Percentiles rank a stretch among this genome's conserved stretches.
These are phyloP conservation scores for Gynandropsis gynandra DNA, from an alignment of 345 rosid species.

Conservation along the genomic window DNA sequence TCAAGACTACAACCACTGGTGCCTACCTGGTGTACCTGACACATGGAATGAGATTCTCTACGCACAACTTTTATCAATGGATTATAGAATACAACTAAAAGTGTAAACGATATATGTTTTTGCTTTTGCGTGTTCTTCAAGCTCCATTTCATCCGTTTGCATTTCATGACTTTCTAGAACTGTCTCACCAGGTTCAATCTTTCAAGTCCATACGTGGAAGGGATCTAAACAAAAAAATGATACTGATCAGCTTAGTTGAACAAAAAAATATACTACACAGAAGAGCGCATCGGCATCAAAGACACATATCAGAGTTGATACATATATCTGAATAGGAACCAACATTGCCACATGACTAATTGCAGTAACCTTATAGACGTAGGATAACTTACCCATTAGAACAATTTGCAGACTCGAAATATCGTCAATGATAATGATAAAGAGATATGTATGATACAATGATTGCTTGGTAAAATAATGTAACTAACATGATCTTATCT, in stretches of 20 bases:
- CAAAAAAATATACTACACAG: slow-evolving; percentile 6
- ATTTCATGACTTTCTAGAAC: slow-evolving; percentile 78
- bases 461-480: background rate
- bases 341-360: slow-evolving; percentile 94
- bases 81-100: slow-evolving; percentile 26
- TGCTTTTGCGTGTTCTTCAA: slow-evolving; percentile 41
- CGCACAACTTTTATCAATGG: slow-evolving; percentile 51
- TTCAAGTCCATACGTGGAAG: slow-evolving; percentile 88
- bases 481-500: too few relatives aligned
- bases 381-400: slow-evolving; percentile 5
- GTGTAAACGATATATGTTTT: slow-evolving; percentile 30
- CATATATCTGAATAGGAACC: slow-evolving; percentile 93
- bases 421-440: slow-evolving; percentile 8
- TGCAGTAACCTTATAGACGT: slow-evolving; percentile 70
- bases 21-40: slow-evolving; percentile 83
- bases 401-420: slow-evolving; percentile 4
- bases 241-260: slow-evolving; percentile 1
- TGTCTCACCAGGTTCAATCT: slow-evolving; percentile 84
- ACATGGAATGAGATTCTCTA: slow-evolving; percentile 83
- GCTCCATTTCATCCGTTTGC: slow-evolving; percentile 44
- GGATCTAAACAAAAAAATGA: slow-evolving; percentile 57
- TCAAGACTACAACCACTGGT: slow-evolving; percentile 96
- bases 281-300: slow-evolving; percentile 5
- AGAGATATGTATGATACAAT: background rate
- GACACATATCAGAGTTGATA: slow-evolving; percentile 65